Conservation (phyloP, 108 stramenopile species). For the Cyclostephanos tholiformis region DNA sequence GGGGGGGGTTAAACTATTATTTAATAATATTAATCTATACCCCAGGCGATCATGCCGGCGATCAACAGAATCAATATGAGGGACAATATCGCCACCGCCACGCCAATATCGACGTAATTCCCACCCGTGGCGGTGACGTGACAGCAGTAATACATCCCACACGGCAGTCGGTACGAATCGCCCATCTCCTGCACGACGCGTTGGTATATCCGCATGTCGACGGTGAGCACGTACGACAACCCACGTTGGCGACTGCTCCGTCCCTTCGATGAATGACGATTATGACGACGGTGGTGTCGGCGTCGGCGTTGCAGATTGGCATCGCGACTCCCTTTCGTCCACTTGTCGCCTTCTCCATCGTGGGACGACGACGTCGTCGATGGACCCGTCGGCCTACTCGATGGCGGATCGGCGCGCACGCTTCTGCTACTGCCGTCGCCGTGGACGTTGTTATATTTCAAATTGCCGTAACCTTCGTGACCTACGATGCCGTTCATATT, state of each 20-base stretch:
- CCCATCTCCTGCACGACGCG: constrained; percentile 56
- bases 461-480: too few relatives aligned
- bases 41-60: constrained; percentile 38
- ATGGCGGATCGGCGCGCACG: too few relatives aligned
- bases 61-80: constrained; percentile 33
- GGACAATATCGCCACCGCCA: constrained; percentile 46
- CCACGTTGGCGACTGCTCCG: constrained; percentile 17
- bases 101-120: constrained; percentile 65
- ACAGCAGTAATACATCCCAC: constrained; percentile 75
- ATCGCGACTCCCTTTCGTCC: not conserved
- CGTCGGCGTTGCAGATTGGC: not conserved
- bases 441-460: too few relatives aligned
- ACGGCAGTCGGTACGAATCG: constrained; percentile 53
- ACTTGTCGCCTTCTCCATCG: constrained; percentile 18
- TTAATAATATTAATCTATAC: constrained; percentile 8
- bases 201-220: constrained; percentile 55
- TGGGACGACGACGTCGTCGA: constrained; percentile 9
- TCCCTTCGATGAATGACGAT: not conserved
- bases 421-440: too few relatives aligned
- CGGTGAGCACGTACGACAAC: constrained; percentile 61
- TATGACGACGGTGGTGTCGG: not conserved
- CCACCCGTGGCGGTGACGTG: constrained; percentile 57
- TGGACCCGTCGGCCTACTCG: not conserved
- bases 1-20: too few relatives aligned
- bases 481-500: too few relatives aligned